These are phyloP conservation scores for Candida insectalens DNA, from an alignment of 805 yeast species.

Conservation along the genomic window DNA sequence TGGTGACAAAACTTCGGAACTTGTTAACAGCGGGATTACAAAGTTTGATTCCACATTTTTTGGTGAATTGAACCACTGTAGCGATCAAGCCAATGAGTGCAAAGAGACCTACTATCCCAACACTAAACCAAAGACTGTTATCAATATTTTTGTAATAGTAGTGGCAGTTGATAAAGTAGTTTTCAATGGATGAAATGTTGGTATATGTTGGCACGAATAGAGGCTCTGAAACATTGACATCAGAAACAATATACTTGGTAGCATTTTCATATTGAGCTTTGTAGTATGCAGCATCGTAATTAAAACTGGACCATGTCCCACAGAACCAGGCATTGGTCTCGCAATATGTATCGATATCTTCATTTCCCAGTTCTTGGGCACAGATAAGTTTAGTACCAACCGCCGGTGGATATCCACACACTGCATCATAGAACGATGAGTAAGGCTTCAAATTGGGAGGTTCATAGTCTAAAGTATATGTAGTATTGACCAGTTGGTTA, in stretches of 20 bases:
- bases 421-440: constrained; percentile 1
- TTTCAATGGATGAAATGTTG: not conserved
- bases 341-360: too few species aligned
- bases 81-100: constrained; percentile 27
- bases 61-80: constrained; percentile 24
- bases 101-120: constrained; percentile 29
- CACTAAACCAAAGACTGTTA: constrained; percentile 23
- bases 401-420: constrained; percentile 4
- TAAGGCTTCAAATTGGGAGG: too few species aligned
- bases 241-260: constrained; percentile 8
- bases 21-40: constrained; percentile 24
- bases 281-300: constrained; percentile 11
- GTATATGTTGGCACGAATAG: too few species aligned
- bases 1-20: constrained; percentile 24
- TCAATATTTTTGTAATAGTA: constrained; percentile 16
- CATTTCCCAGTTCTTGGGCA: not conserved
- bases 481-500: too few species aligned
- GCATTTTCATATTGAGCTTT: constrained; percentile 22
- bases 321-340: too few species aligned
- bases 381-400: constrained; percentile 3
- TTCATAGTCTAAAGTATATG: too few species aligned
- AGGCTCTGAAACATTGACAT: too few species aligned
- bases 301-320: constrained; percentile 3
- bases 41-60: constrained; percentile 13
- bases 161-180: constrained; percentile 5